Conservation (phyloP, 768 basidiomycete species). For the Lactifluus pinguis region DNA sequence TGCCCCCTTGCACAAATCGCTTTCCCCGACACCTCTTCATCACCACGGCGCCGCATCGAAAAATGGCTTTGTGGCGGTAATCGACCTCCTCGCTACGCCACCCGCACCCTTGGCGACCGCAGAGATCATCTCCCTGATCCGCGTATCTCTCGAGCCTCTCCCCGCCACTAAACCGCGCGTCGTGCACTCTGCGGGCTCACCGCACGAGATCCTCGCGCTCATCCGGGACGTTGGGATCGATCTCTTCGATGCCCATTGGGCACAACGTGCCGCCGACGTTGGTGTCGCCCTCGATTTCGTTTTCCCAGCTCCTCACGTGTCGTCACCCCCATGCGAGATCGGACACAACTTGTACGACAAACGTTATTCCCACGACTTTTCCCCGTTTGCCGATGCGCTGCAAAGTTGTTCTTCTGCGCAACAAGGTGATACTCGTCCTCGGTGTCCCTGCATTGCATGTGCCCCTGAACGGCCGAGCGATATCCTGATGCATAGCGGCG, state of each 20-base stretch:
- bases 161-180: slow-evolving; percentile 53
- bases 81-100: slow-evolving; percentile 1
- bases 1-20: slow-evolving; percentile 34
- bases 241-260: slow-evolving; percentile 69
- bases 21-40: slow-evolving; percentile 16
- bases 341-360: slow-evolving; percentile 68
- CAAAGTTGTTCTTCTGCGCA: slow-evolving; percentile 26
- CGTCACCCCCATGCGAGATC: slow-evolving; percentile 31
- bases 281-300: slow-evolving; percentile 74
- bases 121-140: slow-evolving; percentile 36
- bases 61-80: neutral
- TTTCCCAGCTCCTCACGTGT: slow-evolving; percentile 41
- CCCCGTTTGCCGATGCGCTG: slow-evolving; percentile 39
- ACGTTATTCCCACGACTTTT: slow-evolving; percentile 53
- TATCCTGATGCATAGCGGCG: slow-evolving; percentile 18
- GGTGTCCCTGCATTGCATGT: slow-evolving; percentile 25
- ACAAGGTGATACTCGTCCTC: slow-evolving; percentile 32
- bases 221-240: slow-evolving; percentile 62
- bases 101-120: slow-evolving; percentile 2
- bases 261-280: slow-evolving; percentile 50
- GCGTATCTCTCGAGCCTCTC: slow-evolving; percentile 49
- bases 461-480: slow-evolving; percentile 17
- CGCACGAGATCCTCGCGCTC: slow-evolving; percentile 68
- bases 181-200: slow-evolving; percentile 43
- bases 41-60: neutral